These are phyloP conservation scores for Peronosclerospora sorghi DNA, from an alignment of 352 stramenopile species.

Conservation along the genomic window DNA sequence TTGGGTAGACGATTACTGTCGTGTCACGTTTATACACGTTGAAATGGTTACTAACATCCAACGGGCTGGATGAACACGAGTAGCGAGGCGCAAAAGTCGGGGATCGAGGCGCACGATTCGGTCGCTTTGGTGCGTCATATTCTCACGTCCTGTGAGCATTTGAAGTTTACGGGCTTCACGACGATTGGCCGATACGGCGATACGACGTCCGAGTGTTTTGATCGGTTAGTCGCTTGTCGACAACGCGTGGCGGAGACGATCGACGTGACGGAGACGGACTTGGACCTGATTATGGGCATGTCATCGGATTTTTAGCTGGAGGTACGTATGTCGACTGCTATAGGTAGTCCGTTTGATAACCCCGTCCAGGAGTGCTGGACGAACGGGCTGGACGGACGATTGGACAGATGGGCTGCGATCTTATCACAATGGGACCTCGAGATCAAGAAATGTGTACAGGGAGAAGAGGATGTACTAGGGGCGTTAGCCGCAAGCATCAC, in stretches of 20 bases:
- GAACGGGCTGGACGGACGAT: too few species aligned
- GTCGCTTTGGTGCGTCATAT: conserved; percentile 84
- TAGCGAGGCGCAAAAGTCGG: conserved; percentile 96
- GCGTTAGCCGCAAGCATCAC: too few species aligned
- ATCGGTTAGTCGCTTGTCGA: conserved; percentile 71
- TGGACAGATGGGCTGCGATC: too few species aligned
- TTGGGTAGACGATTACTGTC: too few species aligned
- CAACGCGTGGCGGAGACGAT: conserved; percentile 59
- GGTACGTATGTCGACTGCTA: conserved; percentile 18
- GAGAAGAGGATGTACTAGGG: too few species aligned
- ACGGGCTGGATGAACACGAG: conserved; percentile 99
- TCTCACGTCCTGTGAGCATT: conserved; percentile 71
- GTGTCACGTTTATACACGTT: too few species aligned
- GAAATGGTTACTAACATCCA: too few species aligned
- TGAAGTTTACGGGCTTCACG: conserved; percentile 96
- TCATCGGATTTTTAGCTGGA: conserved; percentile 95
- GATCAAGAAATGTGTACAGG: too few species aligned
- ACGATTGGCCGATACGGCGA: conserved; percentile 95
- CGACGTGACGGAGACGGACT: conserved; percentile 36
- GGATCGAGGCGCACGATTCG: conserved; percentile 71
- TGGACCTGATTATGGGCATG: conserved; percentile 99
- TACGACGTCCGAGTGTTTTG: conserved; percentile 85
- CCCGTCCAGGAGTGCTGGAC: too few species aligned
- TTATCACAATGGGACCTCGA: too few species aligned
- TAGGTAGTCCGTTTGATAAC: too few species aligned